These are phyloP conservation scores for Nothophoma quercina DNA, from an alignment of 2,329 filamentous ascomycete genomes.

Conservation along the genomic window DNA sequence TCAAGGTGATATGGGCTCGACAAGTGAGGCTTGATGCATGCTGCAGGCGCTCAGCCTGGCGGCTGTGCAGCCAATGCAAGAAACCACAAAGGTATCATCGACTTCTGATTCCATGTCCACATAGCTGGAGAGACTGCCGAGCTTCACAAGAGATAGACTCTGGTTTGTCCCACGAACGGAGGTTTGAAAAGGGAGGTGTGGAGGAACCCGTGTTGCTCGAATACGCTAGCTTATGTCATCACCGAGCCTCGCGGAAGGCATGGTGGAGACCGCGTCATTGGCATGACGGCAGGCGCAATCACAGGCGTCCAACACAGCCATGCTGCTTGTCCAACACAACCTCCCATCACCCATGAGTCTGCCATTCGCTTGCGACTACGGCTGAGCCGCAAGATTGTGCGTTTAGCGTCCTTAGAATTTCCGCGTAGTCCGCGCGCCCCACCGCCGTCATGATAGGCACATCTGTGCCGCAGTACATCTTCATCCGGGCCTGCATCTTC, in stretches of 20 bases:
- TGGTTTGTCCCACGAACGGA: no score
- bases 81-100: no score
- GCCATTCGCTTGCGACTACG: constrained; percentile 7
- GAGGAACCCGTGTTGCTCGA: no score
- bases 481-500: constrained; percentile 59
- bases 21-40: no score
- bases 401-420: not conserved
- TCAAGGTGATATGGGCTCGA: no score
- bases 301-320: constrained; percentile 2
- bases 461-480: constrained; percentile 49
- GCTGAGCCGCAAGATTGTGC: not conserved
- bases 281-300: constrained; percentile 10
- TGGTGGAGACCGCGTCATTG: constrained; percentile 1
- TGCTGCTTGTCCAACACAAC: not conserved
- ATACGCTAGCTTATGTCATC: constrained; percentile 1
- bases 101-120: no score
- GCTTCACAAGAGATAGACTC: no score
- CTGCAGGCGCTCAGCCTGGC: no score
- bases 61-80: no score
- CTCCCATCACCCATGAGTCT: not conserved
- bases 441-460: constrained; percentile 50
- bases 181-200: no score
- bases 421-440: not conserved
- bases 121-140: no score
- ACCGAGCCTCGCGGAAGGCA: not conserved